Conservation (phyloP, 371 early-diverging fungal genomes). For the Syncephalis plumigaleata region DNA sequence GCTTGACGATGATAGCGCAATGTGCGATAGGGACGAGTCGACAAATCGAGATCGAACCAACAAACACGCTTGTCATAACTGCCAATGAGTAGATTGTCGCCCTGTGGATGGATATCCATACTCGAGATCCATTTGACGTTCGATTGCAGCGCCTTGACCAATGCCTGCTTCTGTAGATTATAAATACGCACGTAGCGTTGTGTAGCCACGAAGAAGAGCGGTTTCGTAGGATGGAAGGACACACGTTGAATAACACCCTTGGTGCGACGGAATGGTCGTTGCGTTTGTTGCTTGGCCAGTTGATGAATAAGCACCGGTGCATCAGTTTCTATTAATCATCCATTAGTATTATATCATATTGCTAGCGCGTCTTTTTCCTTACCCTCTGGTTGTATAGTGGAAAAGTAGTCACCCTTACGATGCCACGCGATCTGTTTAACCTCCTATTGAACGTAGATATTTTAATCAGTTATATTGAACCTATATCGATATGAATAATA, state of each 20-base stretch:
- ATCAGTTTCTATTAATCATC: conserved; percentile 12
- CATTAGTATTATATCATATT: too few species aligned
- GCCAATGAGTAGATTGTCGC: conserved; percentile 90
- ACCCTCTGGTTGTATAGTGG: conserved; percentile 60
- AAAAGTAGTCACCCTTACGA: conserved; percentile 90
- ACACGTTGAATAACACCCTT: conserved; percentile 79
- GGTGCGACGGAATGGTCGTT: conserved; percentile 75
- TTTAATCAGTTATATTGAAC: not conserved
- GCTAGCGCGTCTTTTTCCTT: too few species aligned
- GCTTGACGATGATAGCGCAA: conserved; percentile 73
- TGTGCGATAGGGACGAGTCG: conserved; percentile 79
- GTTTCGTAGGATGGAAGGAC: conserved; percentile 85
- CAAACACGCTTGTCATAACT: conserved; percentile 82
- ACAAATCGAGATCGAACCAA: conserved; percentile 95
- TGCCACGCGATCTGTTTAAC: conserved; percentile 86
- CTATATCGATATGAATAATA: not conserved
- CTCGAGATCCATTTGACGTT: conserved; percentile 88
- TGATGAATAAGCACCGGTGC: conserved; percentile 80
- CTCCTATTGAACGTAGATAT: conserved; percentile 14
- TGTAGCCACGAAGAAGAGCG: conserved; percentile 85
- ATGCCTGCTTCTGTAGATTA: conserved; percentile 73
- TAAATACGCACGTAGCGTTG: conserved; percentile 86
- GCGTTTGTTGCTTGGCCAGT: conserved; percentile 67
- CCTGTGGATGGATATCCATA: conserved; percentile 82
- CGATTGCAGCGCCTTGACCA: conserved; percentile 61